These are phyloP conservation scores for Cutaneotrichosporon cavernicola DNA, from an alignment of 1,284 basidiomycete genomes.

Conservation along the genomic window DNA sequence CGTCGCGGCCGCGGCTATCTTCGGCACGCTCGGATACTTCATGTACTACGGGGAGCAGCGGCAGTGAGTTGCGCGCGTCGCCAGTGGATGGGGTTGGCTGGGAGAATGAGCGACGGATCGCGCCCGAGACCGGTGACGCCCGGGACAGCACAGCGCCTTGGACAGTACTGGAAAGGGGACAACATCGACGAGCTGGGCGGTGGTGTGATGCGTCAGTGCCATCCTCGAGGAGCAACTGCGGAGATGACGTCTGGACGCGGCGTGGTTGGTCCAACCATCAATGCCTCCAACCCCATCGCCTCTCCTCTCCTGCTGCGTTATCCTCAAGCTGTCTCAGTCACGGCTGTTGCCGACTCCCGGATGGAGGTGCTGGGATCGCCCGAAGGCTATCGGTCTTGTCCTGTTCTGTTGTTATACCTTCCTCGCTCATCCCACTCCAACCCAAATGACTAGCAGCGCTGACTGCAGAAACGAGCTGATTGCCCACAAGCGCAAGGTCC, in stretches of 20 bases:
- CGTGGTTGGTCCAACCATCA: neutral
- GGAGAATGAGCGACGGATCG: neutral
- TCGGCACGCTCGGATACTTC: slow-evolving; percentile 45
- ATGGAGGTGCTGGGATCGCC: neutral
- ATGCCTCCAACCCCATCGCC: neutral
- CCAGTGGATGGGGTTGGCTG: neutral
- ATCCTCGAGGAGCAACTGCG: neutral
- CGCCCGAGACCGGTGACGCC: too few relatives aligned
- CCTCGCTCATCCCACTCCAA: neutral
- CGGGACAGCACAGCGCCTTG: too few relatives aligned
- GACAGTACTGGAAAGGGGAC: neutral
- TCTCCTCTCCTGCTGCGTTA: neutral
- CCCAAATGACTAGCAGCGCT: neutral
- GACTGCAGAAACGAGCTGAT: slow-evolving; percentile 32
- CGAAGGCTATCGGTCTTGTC: too few relatives aligned
- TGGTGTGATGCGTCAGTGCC: neutral
- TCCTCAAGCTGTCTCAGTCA: too few relatives aligned
- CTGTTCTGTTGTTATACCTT: neutral
- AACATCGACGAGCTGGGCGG: neutral
- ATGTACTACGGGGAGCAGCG: slow-evolving; percentile 44
- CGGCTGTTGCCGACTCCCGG: too few relatives aligned
- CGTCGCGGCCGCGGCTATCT: slow-evolving; percentile 36
- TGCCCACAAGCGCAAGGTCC: slow-evolving; percentile 35
- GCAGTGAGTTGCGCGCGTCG: slow-evolving; percentile 41
- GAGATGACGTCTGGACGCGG: neutral